A percentile compares a stretch with the other conserved stretches of the same genome.
phyloP scores from a whole-genome alignment of 495 filamentous ascomycete species.

The Talaromyces trachyspermus region DNA sequence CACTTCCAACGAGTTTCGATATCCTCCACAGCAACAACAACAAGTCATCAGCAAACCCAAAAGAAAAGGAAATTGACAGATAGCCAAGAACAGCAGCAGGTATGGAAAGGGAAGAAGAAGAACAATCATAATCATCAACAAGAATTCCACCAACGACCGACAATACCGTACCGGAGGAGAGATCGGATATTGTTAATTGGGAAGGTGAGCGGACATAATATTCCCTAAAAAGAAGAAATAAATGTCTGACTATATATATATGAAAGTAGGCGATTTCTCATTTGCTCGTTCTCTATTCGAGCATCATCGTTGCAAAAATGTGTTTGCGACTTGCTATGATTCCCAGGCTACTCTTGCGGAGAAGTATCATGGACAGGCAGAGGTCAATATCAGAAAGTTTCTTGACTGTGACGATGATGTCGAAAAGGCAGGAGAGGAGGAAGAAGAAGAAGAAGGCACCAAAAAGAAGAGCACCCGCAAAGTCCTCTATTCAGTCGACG shows the following conservation, averaged over 20 bases:
- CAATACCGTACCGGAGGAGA: conserved; percentile 64
- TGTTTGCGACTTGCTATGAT: conserved; percentile 62
- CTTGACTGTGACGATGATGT: conserved; percentile 3
- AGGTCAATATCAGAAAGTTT: conserved; percentile 50
- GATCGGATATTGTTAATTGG: conserved; percentile 79
- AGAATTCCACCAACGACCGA: conserved; percentile 37
- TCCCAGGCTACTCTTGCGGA: conserved; percentile 38
- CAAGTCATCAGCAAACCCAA: neutral
- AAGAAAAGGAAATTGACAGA: conserved; percentile 4
- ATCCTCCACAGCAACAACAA: neutral
- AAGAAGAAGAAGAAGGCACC: neutral
- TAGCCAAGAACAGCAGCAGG: neutral
- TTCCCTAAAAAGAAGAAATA: neutral
- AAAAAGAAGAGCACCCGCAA: conserved; percentile 16
- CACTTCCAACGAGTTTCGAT: conserved; percentile 5
- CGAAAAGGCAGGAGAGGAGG: neutral
- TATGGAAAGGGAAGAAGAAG: neutral
- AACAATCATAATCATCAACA: conserved; percentile 2
- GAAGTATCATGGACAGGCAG: conserved; percentile 71
- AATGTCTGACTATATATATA: neutral
- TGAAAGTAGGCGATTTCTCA: conserved; percentile 63
- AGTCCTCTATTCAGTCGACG: conserved; percentile 68
- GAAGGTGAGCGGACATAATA: conserved; percentile 52
- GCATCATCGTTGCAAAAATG: conserved; percentile 59
- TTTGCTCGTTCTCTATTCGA: conserved; percentile 70